Base-by-base conservation (phyloP, 164 flowering plant species). In the Sedum album region DNA sequence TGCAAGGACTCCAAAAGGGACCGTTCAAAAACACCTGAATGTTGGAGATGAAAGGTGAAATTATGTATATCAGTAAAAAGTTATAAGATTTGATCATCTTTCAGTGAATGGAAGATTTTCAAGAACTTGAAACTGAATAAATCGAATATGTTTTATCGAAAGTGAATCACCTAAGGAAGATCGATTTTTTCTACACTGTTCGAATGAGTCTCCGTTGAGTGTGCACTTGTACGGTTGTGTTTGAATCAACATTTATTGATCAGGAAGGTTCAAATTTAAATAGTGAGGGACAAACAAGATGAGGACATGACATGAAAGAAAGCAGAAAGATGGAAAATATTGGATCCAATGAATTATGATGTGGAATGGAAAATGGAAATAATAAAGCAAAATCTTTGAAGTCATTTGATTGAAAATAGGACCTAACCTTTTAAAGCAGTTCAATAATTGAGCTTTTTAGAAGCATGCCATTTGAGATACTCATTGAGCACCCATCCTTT, bases 11-110 rank as follows among this genome's bases (percentile, higher is more conserved):
- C 67, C 20, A 88, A 76, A 60, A 84, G 96, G 64, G 97, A 91
- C 83, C 97, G 83, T 75, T 85, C 92, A 13, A 71, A 74, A 9
- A 91, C 93, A 30, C 97, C 97, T 3, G 97, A 94, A 73, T 94
- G 99, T 70, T 81, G 79, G 81, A 35, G 70, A 33, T 81, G 42
- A 69, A 69, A 9, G 11, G 5, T 35, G 1, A 35, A 57, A 26
- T 4, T 23, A 55, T 21, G 30, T 1, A 7, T 26, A 30, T 26
- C 48, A 41, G 15, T 41, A 41, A 44, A n/a, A 44, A 11, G 62
- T 55, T 25, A 57, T 26, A 28, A 57, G 62, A 57, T 17, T 28
- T 57, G 33, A 26, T 14, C 13, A 30, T 30, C 31, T 10, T 57
- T 28, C 18, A 2, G 28, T 30, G 18, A 8, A 57, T 26, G 48